Percentiles rank a stretch among this genome's conserved stretches.
phyloP scores from a whole-genome alignment of 78 protist species.

The Tieghemostelium lacteum region DNA sequence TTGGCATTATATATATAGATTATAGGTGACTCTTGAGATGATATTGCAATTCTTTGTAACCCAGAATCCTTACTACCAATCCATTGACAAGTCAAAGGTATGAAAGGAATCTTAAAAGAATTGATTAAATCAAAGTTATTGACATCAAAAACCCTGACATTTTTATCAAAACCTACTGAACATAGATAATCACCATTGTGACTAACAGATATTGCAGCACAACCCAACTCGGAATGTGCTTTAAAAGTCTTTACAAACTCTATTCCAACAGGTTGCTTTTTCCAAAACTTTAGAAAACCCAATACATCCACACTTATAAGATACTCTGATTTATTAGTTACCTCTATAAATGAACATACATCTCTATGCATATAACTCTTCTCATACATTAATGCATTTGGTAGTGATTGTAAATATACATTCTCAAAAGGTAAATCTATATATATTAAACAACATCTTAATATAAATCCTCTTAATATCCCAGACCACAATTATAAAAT shows the following conservation, averaged over 20 bases:
- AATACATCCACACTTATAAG: slow-evolving; percentile 91
- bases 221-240: slow-evolving; percentile 90
- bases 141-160: slow-evolving; percentile 91
- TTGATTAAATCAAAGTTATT: slow-evolving; percentile 91
- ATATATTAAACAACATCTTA: neutral
- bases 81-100: slow-evolving; percentile 82
- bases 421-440: slow-evolving; percentile 76
- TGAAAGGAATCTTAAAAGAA: slow-evolving; percentile 80
- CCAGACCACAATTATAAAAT: no score
- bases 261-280: slow-evolving; percentile 86
- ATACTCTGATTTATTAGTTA: slow-evolving; percentile 73
- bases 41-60: slow-evolving; percentile 57
- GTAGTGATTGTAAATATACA: slow-evolving; percentile 81
- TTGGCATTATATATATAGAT: slow-evolving; percentile 68
- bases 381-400: slow-evolving; percentile 91
- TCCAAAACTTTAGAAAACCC: slow-evolving; percentile 97
- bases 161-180: slow-evolving; percentile 80
- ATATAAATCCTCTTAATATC: neutral
- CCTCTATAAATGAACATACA: slow-evolving; percentile 2
- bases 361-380: slow-evolving; percentile 94
- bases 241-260: slow-evolving; percentile 94
- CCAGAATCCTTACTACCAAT: slow-evolving; percentile 39
- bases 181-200: slow-evolving; percentile 84
- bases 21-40: slow-evolving; percentile 60
- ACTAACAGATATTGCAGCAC: slow-evolving; percentile 60